Percentiles rank a stretch among this genome's conserved stretches.
phyloP scores from a whole-genome alignment of 1,284 basidiomycete species.

The Salmacisia buchloeana region DNA sequence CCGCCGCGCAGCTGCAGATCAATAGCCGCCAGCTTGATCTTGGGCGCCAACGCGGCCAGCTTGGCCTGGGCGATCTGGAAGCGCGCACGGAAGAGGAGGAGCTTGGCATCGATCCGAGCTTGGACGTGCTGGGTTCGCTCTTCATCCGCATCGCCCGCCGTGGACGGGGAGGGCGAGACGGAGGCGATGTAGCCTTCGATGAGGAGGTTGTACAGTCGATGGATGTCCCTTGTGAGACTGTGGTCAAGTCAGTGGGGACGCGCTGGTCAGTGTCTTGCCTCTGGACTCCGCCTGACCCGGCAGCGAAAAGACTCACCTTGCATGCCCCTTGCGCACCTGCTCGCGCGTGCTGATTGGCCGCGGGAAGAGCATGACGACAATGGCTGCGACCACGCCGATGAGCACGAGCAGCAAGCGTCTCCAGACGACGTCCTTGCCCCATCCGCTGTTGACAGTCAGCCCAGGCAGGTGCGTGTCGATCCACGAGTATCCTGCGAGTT shows the following conservation, averaged over 20 bases:
- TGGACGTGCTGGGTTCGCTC: constrained; percentile 18
- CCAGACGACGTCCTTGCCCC: constrained; percentile 60
- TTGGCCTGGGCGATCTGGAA: constrained; percentile 53
- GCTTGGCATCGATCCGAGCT: constrained; percentile 11
- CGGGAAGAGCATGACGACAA: constrained; percentile 57
- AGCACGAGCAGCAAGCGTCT: constrained; percentile 54
- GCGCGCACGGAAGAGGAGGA: constrained; percentile 37
- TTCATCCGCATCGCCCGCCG: constrained; percentile 17
- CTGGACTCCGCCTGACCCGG: no score
- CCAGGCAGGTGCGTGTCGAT: constrained; percentile 57
- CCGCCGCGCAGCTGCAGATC: constrained; percentile 53
- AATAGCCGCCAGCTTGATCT: constrained; percentile 55
- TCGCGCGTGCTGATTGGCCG: constrained; percentile 57
- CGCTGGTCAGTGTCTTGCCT: constrained; percentile 21
- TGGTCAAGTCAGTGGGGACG: constrained; percentile 42
- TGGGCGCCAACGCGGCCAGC: constrained; percentile 52
- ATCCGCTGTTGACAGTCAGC: constrained; percentile 56
- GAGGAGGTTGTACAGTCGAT: constrained; percentile 54
- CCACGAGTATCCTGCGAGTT: constrained; percentile 62
- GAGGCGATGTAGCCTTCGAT: constrained; percentile 55
- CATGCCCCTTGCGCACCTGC: constrained; percentile 56
- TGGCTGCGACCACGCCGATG: constrained; percentile 55
- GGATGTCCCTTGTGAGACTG: constrained; percentile 42
- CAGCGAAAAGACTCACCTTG: constrained; percentile 41
- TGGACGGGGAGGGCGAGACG: constrained; percentile 29